Evolutionary conservation across 495 filamentous ascomycete species (phyloP).

Genomic region (Aspergillus nanangensis): DNA sequence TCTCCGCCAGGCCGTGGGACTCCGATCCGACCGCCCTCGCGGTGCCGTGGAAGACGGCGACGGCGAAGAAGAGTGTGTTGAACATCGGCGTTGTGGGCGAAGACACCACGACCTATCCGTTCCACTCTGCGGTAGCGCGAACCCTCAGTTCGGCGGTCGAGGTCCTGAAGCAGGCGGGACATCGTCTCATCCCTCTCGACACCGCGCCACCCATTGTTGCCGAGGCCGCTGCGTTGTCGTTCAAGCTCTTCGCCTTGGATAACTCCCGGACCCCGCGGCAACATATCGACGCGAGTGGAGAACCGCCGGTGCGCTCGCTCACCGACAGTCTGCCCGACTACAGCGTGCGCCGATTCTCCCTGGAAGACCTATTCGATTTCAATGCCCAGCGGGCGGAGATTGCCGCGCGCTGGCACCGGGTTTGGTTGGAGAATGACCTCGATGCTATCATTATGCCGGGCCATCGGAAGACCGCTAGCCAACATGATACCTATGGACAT

Average conservation of each 20-base stretch:
- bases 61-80: too few relatives aligned
- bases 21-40: too few relatives aligned
- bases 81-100: too few relatives aligned
- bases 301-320: constrained; percentile 20
- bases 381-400: constrained; percentile 13
- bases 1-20: too few relatives aligned
- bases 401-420: constrained; percentile 16
- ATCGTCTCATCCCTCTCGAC: not conserved
- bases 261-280: constrained; percentile 12
- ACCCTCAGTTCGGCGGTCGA: too few relatives aligned
- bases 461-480: constrained; percentile 42
- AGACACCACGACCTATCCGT: too few relatives aligned
- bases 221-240: too few relatives aligned
- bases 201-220: not conserved
- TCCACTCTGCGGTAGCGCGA: too few relatives aligned
- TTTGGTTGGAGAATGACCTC: constrained; percentile 25
- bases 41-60: too few relatives aligned
- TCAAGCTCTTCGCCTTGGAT: constrained; percentile 22
- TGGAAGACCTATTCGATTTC: constrained; percentile 18
- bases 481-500: constrained; percentile 43
- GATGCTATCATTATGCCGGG: constrained; percentile 44
- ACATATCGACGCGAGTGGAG: constrained; percentile 16
- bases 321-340: constrained; percentile 11
- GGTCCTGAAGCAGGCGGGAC: not conserved
- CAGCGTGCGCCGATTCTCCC: constrained; percentile 17